These are phyloP conservation scores for Gynochthodes officinalis DNA, from an alignment of 257 asterid species.

Conservation along the genomic window DNA sequence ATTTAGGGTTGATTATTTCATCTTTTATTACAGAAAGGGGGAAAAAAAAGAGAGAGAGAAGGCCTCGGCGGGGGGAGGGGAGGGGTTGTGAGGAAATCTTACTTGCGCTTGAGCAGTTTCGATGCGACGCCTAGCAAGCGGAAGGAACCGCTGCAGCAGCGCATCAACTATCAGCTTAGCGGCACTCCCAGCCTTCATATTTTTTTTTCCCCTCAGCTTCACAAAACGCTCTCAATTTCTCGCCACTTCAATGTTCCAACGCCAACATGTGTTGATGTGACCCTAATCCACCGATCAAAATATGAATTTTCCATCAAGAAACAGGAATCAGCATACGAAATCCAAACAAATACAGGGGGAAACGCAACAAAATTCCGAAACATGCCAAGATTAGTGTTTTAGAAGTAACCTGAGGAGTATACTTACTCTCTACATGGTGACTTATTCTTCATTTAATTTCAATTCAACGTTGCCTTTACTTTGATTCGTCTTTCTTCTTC, in stretches of 20 bases:
- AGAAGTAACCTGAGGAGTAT: slow-evolving; percentile 7
- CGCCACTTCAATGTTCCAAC: slow-evolving; percentile 4
- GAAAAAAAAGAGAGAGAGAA: no score
- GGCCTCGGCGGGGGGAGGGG: no score
- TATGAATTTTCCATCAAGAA: not conserved
- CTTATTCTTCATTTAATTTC: no score
- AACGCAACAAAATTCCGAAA: not conserved
- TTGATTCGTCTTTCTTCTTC: slow-evolving; percentile 14
- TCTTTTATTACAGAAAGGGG: no score
- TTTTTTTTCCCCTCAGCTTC: slow-evolving; percentile 12
- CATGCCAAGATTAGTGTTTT: slow-evolving; percentile 12
- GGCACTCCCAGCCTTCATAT: slow-evolving; percentile 98
- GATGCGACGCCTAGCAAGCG: slow-evolving; percentile 95
- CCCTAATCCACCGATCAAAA: not conserved
- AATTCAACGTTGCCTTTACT: not conserved
- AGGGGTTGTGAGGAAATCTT: slow-evolving; percentile 3
- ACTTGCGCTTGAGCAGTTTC: slow-evolving; percentile 99
- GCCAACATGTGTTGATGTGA: slow-evolving; percentile 1
- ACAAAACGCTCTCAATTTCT: slow-evolving; percentile 13
- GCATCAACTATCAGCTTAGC: slow-evolving; percentile 98
- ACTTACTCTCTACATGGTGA: not conserved
- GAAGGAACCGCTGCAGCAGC: slow-evolving; percentile 94
- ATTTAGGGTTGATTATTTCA: not conserved
- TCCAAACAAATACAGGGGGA: not conserved
- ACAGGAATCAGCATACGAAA: not conserved